A percentile compares a stretch with the other conserved stretches of the same genome.
Evolutionary conservation across 371 early-diverging fungal species (phyloP).

Genomic region (Mucor plumbeus): DNA sequence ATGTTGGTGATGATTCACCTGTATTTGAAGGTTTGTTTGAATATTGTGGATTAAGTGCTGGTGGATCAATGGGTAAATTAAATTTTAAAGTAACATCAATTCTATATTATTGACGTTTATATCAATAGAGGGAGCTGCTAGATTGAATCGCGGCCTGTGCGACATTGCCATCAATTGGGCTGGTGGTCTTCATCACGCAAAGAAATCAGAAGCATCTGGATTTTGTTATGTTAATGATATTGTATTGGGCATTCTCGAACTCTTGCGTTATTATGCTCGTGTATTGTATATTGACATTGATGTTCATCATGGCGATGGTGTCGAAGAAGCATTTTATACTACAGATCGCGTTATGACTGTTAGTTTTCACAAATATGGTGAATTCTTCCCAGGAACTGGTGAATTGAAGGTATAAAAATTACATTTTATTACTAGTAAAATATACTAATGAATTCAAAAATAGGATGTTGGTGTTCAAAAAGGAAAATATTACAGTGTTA

Average conservation of each 20-base stretch:
- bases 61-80: conserved; percentile 82
- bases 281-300: conserved; percentile 98
- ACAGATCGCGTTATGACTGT: conserved; percentile 97
- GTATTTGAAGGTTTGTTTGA: conserved; percentile 93
- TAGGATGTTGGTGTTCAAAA: conserved; percentile 86
- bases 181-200: conserved; percentile 98
- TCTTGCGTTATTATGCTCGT: conserved; percentile 72
- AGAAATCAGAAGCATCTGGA: conserved; percentile 92
- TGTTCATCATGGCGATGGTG: conserved; percentile 98
- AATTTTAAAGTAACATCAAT: background rate
- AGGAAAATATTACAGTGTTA: conserved; percentile 59
- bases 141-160: conserved; percentile 82
- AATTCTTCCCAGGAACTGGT: conserved; percentile 97
- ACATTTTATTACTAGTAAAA: conserved; percentile 54
- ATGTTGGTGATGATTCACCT: conserved; percentile 87
- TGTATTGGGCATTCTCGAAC: conserved; percentile 66
- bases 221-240: conserved; percentile 99
- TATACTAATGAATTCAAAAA: background rate
- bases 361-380: conserved; percentile 96
- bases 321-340: conserved; percentile 97
- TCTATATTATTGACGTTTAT: background rate
- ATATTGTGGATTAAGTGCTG: conserved; percentile 86
- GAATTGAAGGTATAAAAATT: conserved; percentile 76
- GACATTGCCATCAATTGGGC: conserved; percentile 98
- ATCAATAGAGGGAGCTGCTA: conserved; percentile 72